Evolutionary conservation across 2,329 filamentous ascomycete species (phyloP), one percentile per base, ranked within the genome.

Genomic region (Phialophora verrucosa): DNA sequence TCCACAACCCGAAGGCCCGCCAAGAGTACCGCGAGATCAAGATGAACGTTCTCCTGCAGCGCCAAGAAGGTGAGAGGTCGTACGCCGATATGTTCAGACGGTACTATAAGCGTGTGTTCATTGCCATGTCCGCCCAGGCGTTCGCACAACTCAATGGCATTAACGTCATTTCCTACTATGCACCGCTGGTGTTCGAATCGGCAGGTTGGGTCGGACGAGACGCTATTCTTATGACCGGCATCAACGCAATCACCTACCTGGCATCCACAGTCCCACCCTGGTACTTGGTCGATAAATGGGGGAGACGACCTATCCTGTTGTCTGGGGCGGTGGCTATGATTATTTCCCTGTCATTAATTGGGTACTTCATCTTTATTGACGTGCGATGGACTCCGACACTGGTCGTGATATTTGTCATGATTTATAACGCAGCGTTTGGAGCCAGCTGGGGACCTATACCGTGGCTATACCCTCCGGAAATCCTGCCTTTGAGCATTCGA

Each of bases 91-190:
- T 99, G 95, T 99, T 98, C 84, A 90, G 86, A 74, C 88, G 92
- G 69, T 98, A 98, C 82, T 87, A 85, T 76, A 95, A 91, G 74
- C 92, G 95, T 61, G 94, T 98, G 71, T 92, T 98, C 75, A 98
- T 98, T 77, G 95, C 95, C 80, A 98, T 98, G 95, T 98, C 94
- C 38, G 95, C 95, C 3, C 95, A 98, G 79, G 93, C 90, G 5
- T 87, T 99, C 71, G 95, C 95, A 31, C 95, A 99, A 80, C 87
- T 99, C 62, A 98, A 98, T 81, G 95, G 95, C 71, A 99, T 99
- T 82, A 99, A 99, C 80, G 95, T 99, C 76, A 99, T 99, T 70
- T 98, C 94, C 1, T 99, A 98, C 83, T 99, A 99, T 76, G 95
- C 95, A 0, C 95, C 95, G 0, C 88, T 96, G 63, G 94, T 98